phyloP scores from a whole-genome alignment of 73 alveolate species.

The Paramecium sonneborni region DNA sequence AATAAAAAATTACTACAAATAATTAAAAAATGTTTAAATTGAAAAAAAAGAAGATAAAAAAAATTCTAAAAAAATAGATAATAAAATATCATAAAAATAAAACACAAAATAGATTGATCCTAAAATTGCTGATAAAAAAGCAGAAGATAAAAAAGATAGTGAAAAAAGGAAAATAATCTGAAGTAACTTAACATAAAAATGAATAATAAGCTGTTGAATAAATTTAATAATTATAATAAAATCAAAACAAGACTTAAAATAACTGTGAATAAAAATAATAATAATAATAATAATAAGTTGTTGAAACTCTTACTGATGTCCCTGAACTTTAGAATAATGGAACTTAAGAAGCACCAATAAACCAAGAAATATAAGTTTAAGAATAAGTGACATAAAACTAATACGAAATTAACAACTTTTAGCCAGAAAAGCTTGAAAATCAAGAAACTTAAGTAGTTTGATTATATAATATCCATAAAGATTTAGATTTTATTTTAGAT shows the following conservation, averaged over 20 bases:
- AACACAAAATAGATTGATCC: neutral
- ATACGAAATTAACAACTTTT: neutral
- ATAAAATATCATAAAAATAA: neutral
- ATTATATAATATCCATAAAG: neutral
- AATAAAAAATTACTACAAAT: neutral
- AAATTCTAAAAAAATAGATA: neutral
- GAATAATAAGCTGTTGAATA: neutral
- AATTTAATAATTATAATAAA: neutral
- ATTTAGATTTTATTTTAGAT: neutral
- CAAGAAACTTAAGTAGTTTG: neutral
- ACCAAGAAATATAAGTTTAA: neutral
- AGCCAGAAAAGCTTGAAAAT: neutral
- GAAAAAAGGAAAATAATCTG: neutral
- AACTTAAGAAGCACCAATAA: neutral
- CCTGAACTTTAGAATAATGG: neutral
- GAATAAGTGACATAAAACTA: neutral
- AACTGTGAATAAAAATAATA: neutral
- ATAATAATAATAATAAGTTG: neutral
- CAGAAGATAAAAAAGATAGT: neutral
- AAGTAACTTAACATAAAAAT: neutral
- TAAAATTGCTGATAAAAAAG: neutral
- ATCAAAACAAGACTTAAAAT: neutral
- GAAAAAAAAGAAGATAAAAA: slow-evolving; percentile 4
- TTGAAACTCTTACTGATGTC: neutral
- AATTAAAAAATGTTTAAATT: neutral